Evolutionary conservation across 1,284 basidiomycete genomes (phyloP).

Genomic region (Golubevia sp.): DNA sequence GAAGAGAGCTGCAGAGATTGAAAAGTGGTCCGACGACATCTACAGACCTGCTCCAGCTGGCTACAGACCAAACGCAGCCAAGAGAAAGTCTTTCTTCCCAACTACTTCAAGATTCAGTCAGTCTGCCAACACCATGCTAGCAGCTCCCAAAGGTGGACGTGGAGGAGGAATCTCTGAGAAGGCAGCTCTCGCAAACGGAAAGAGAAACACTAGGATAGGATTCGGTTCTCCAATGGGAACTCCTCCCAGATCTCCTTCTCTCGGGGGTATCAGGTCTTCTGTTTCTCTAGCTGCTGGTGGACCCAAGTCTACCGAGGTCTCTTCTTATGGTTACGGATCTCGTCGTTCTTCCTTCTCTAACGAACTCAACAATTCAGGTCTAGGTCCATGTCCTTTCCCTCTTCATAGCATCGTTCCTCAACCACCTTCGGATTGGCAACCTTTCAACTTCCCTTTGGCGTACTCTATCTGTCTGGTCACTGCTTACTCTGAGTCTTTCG

Average conservation of each 20-base stretch:
- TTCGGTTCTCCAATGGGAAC: constrained; percentile 8
- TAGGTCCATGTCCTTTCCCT: constrained; percentile 75
- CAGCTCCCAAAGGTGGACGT: constrained; percentile 72
- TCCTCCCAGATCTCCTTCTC: constrained; percentile 54
- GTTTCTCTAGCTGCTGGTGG: constrained; percentile 33
- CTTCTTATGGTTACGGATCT: constrained; percentile 5
- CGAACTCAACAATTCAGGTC: constrained; percentile 22
- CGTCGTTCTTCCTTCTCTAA: constrained; percentile 46
- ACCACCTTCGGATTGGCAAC: constrained; percentile 86
- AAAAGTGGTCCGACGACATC: constrained; percentile 95
- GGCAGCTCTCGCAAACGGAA: background rate
- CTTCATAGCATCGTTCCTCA: constrained; percentile 87
- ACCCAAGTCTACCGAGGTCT: constrained; percentile 15
- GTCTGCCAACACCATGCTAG: constrained; percentile 67
- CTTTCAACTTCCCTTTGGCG: constrained; percentile 92
- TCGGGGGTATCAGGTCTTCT: constrained; percentile 46
- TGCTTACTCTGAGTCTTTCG: constrained; percentile 95
- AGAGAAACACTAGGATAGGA: too few relatives aligned
- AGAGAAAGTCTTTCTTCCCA: constrained; percentile 71
- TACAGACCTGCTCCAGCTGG: constrained; percentile 89
- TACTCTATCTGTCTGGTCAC: constrained; percentile 96
- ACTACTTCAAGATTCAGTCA: constrained; percentile 74
- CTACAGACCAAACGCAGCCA: constrained; percentile 78
- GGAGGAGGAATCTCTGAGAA: constrained; percentile 35
- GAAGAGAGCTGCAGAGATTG: constrained; percentile 86